These are phyloP conservation scores for Nemania serpens DNA, from an alignment of 2,329 filamentous ascomycete species.

Conservation along the genomic window DNA sequence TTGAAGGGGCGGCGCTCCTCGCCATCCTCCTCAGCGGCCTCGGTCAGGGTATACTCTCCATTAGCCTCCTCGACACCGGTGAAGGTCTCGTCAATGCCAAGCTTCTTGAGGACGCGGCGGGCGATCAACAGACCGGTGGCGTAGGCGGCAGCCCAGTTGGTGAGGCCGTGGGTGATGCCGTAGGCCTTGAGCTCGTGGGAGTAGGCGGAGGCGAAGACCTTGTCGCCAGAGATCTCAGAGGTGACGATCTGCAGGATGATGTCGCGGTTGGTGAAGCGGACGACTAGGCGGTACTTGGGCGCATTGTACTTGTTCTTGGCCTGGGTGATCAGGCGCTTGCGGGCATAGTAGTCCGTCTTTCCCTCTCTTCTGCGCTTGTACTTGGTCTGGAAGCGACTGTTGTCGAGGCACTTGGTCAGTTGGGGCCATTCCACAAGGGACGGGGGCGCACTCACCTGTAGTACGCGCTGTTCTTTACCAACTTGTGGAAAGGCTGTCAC, in stretches of 20 bases:
- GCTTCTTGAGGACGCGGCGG: slow-evolving; percentile 96
- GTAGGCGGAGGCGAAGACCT: slow-evolving; percentile 92
- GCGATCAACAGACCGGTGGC: slow-evolving; percentile 95
- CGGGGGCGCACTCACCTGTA: slow-evolving; percentile 74
- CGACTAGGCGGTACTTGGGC: slow-evolving; percentile 99
- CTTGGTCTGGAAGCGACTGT: slow-evolving; percentile 98
- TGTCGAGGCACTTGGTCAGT: slow-evolving; percentile 35
- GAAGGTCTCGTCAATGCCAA: slow-evolving; percentile 92
- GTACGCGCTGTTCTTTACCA: slow-evolving; percentile 97
- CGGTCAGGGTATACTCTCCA: slow-evolving; percentile 94
- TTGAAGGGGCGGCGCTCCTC: slow-evolving; percentile 98
- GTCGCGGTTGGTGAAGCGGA: slow-evolving; percentile 99
- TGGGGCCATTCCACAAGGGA: neutral
- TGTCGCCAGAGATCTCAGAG: slow-evolving; percentile 96
- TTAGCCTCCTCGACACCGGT: slow-evolving; percentile 94
- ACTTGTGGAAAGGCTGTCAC: slow-evolving; percentile 84
- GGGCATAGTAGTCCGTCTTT: slow-evolving; percentile 99
- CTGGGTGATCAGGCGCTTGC: slow-evolving; percentile 99
- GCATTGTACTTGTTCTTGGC: slow-evolving; percentile 99
- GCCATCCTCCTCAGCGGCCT: slow-evolving; percentile 88
- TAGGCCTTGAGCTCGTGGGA: slow-evolving; percentile 97
- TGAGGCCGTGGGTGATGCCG: slow-evolving; percentile 96
- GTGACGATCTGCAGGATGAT: slow-evolving; percentile 97
- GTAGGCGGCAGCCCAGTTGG: slow-evolving; percentile 99
- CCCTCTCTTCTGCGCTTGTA: slow-evolving; percentile 95